Evolutionary conservation across 2,329 filamentous ascomycete species (phyloP), one percentile per base, ranked within the genome.

Genomic region (Raffaelea albimanens): DNA sequence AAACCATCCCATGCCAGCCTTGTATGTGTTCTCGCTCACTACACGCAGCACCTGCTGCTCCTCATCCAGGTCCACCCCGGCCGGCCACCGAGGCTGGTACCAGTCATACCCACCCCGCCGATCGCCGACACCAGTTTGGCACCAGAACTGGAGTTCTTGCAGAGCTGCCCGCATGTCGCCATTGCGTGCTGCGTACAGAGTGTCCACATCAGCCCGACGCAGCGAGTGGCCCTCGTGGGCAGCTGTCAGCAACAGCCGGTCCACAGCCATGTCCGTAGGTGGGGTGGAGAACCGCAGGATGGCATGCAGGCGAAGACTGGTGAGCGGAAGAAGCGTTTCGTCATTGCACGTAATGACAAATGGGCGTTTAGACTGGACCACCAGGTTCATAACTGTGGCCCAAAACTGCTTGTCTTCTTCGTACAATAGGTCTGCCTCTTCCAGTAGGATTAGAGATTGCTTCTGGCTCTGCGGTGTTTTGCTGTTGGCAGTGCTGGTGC

Each of bases 331-430:
- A n/a, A 87, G 68, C n/a, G 71, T 75, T 62, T 96, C 91, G 54
- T 96, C 82, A 56, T 90, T 97, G 69, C 94, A 98, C 0, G 93
- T 98, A 68, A 98, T 85, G 58, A 98, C 76, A 53, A 98, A 89
- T 0, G 93, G 93, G 29, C 93, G 79, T 64, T 88, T 95, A 0
- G 93, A 96, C 56, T 89, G 84, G 10, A 73, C 69, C 49, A 95
- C 87, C 50, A 98, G 75, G 19, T 77, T 76, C 40, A 86, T 71
- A 4, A 97, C 77, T 0, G 87, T 93, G 1, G 75, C 67, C 93
- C 93, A 98, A 59, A 98, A 98, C 53, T 91, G 84, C 63, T 88
- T 91, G 62, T 98, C 93, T 61, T 97, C 91, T 46, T 95, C 90
- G 61, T 93, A 98, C 1, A 98, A 73, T 16, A 97, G 69, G 59